These are phyloP conservation scores for Gamsiella multidivaricata DNA, from an alignment of 192 early-diverging fungal species.

Conservation along the genomic window DNA sequence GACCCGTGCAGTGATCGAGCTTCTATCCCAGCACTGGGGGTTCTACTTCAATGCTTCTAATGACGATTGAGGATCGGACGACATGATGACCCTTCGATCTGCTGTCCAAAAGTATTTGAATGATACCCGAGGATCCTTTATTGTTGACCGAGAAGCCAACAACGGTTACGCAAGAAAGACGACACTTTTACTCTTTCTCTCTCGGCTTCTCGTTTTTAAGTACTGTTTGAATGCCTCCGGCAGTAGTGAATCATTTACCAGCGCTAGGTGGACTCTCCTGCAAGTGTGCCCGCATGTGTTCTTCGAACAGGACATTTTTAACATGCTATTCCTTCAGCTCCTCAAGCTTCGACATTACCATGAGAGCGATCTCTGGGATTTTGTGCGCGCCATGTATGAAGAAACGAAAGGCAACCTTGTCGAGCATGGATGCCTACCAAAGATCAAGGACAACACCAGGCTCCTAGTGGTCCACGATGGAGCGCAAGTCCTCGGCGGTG, in stretches of 20 bases:
- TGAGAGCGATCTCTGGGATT: neutral
- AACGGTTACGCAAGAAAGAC: constrained; percentile 2
- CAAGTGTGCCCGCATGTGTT: constrained; percentile 26
- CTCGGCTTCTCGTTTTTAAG: constrained; percentile 25
- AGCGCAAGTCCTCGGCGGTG: constrained; percentile 31
- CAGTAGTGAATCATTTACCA: constrained; percentile 8
- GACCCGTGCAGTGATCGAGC: constrained; percentile 20
- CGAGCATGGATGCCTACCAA: constrained; percentile 18
- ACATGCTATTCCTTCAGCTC: neutral
- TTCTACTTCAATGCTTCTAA: constrained; percentile 27
- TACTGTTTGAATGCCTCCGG: constrained; percentile 17
- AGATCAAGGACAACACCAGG: constrained; percentile 5
- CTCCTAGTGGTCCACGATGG: constrained; percentile 31
- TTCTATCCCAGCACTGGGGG: constrained; percentile 27
- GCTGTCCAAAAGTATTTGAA: constrained; percentile 5
- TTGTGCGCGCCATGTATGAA: neutral
- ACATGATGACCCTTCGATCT: constrained; percentile 14
- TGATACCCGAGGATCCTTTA: neutral
- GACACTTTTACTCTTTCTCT: constrained; percentile 18
- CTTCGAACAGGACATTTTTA: constrained; percentile 19
- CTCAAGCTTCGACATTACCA: neutral
- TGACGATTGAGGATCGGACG: constrained; percentile 12
- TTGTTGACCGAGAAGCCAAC: neutral
- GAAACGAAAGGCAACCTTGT: constrained; percentile 1
- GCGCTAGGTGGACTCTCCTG: constrained; percentile 16